These are phyloP conservation scores for Cryptococcus neoformans DNA, from an alignment of 1,284 basidiomycete genomes.

Conservation along the genomic window DNA sequence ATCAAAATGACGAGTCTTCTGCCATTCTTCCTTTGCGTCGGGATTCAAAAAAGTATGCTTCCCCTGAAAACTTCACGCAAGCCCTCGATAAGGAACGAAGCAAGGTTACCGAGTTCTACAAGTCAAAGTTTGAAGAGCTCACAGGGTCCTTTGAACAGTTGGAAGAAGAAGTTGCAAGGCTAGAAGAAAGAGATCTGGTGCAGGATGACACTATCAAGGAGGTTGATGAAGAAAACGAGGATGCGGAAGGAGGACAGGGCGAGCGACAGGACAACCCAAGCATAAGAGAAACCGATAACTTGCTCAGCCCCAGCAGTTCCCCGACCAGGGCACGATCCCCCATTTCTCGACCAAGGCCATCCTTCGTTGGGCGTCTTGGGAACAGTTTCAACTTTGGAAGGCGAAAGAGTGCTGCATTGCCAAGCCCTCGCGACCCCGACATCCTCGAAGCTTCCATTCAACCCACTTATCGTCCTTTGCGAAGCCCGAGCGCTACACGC, in stretches of 20 bases:
- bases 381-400: conserved; percentile 12
- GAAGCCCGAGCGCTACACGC: conserved; percentile 2
- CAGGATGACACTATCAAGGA: conserved; percentile 53
- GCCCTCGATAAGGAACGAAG: conserved; percentile 77
- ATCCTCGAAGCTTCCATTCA: conserved; percentile 42
- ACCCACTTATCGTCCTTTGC: conserved; percentile 17
- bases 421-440: conserved; percentile 36
- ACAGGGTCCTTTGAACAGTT: conserved; percentile 62
- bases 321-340: conserved; percentile 5
- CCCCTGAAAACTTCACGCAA: conserved; percentile 64
- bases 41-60: conserved; percentile 44
- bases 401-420: conserved; percentile 10
- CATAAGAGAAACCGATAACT: conserved; percentile 12
- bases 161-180: conserved; percentile 62
- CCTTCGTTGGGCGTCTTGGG: conserved; percentile 16
- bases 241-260: conserved; percentile 58
- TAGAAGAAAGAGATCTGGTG: conserved; percentile 63
- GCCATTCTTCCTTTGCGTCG: conserved; percentile 46
- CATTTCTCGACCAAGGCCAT: conserved; percentile 5
- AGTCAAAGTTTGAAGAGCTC: conserved; percentile 69
- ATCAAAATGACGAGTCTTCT: conserved; percentile 66
- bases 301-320: conserved; percentile 18
- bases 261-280: conserved; percentile 50
- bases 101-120: conserved; percentile 82
- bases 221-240: conserved; percentile 60